phyloP scores from a whole-genome alignment of 1,284 basidiomycete species.

The Coniferiporia weirii region DNA sequence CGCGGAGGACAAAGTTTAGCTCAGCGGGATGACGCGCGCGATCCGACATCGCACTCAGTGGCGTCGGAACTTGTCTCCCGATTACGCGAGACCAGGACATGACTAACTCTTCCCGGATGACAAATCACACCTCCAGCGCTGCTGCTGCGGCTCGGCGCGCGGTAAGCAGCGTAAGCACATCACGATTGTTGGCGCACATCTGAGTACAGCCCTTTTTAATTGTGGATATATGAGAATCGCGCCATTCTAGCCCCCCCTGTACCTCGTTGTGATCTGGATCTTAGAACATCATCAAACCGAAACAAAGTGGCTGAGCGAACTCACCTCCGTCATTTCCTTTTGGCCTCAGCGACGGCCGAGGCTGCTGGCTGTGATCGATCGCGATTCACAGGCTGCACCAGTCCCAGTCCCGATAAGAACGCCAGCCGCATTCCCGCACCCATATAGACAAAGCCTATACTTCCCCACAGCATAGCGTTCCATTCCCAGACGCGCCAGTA shows the following conservation, averaged over 20 bases:
- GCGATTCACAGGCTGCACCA: background rate
- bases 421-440: constrained; percentile 38
- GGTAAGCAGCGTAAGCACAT: too few relatives aligned
- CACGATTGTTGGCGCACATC: too few relatives aligned
- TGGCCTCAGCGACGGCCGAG: background rate
- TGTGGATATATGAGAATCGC: too few relatives aligned
- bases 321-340: background rate
- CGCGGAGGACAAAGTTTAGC: background rate
- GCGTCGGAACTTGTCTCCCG: background rate
- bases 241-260: too few relatives aligned
- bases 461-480: constrained; percentile 52
- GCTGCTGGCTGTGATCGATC: background rate
- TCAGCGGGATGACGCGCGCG: background rate
- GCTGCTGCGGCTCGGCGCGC: too few relatives aligned
- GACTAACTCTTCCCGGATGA: background rate
- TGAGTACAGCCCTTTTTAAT: too few relatives aligned
- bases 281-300: too few relatives aligned
- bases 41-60: background rate
- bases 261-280: too few relatives aligned
- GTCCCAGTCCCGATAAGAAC: constrained; percentile 35
- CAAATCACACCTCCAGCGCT: background rate
- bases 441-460: constrained; percentile 47
- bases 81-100: background rate
- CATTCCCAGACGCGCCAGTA: constrained; percentile 41
- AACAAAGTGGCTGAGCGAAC: too few relatives aligned